Percentiles rank a stretch among this genome's conserved stretches.
Conservation (phyloP, 768 basidiomycete species). For the Naganishia randhawae region DNA sequence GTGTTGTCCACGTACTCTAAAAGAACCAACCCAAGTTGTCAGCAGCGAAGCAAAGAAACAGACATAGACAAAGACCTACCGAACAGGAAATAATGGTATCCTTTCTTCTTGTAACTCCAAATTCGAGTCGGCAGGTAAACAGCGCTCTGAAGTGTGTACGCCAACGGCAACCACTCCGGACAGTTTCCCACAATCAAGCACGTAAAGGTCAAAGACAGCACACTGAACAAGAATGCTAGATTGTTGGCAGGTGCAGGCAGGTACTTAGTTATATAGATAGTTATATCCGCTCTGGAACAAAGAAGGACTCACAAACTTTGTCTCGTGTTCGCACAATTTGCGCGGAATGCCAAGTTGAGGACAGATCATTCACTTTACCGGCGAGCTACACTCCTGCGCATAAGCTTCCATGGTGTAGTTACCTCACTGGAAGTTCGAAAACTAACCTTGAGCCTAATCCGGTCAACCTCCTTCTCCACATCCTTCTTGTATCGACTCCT, state of each 20-base stretch:
- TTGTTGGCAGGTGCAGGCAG: neutral
- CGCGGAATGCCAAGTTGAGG: conserved; percentile 85
- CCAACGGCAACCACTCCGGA: conserved; percentile 84
- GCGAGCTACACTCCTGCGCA: conserved; percentile 60
- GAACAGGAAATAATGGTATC: conserved; percentile 92
- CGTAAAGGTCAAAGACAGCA: conserved; percentile 79
- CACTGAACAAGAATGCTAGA: conserved; percentile 86
- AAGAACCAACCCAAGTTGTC: conserved; percentile 13
- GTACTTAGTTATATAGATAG: no score
- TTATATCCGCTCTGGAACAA: neutral
- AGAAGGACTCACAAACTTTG: conserved; percentile 56
- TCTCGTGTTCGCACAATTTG: conserved; percentile 50
- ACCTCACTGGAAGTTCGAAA: neutral
- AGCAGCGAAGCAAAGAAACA: neutral
- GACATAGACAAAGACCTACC: conserved; percentile 49
- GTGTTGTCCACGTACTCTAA: neutral
- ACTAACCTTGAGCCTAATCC: conserved; percentile 75
- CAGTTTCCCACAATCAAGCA: conserved; percentile 82
- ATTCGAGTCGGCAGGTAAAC: conserved; percentile 77
- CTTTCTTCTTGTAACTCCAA: conserved; percentile 84
- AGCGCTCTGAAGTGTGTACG: conserved; percentile 72
- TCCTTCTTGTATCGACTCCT: conserved; percentile 61
- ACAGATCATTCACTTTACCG: conserved; percentile 69
- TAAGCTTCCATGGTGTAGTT: neutral
- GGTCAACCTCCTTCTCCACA: conserved; percentile 78